Conservation (phyloP, 805 yeast genomes). For the Clavispora vitiphila region DNA sequence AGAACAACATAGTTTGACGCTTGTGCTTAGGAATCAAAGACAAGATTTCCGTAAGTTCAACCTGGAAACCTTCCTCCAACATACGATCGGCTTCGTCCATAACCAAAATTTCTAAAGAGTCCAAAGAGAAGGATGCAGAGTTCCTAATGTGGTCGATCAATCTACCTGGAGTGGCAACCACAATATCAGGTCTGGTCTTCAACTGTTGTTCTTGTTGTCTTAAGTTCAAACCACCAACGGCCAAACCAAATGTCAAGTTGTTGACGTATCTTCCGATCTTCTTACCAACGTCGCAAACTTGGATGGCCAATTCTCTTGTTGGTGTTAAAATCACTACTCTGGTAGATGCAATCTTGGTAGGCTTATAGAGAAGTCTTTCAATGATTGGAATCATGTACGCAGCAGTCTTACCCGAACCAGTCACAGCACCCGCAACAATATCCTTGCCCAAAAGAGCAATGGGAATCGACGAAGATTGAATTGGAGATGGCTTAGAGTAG, state of each 20-base stretch:
- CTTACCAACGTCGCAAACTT: constrained; percentile 89
- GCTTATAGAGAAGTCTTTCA: constrained; percentile 86
- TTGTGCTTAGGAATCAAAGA: constrained; percentile 75
- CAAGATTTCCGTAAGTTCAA: constrained; percentile 86
- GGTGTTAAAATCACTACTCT: constrained; percentile 91
- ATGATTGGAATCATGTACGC: constrained; percentile 95
- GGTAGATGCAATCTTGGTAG: constrained; percentile 79
- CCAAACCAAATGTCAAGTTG: constrained; percentile 82
- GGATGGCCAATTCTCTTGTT: constrained; percentile 96
- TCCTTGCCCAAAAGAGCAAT: constrained; percentile 91
- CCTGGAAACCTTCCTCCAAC: constrained; percentile 98
- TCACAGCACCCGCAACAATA: constrained; percentile 97
- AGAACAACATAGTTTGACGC: constrained; percentile 89
- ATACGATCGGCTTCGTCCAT: constrained; percentile 98
- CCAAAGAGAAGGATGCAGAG: constrained; percentile 88
- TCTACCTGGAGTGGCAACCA: constrained; percentile 98
- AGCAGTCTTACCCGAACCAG: constrained; percentile 99
- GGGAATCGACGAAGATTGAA: constrained; percentile 91
- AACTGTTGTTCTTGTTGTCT: constrained; percentile 95
- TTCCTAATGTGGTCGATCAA: constrained; percentile 94
- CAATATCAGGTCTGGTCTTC: constrained; percentile 89
- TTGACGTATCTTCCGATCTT: constrained; percentile 73
- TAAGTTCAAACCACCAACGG: constrained; percentile 96
- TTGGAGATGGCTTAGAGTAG: constrained; percentile 85
- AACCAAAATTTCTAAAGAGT: constrained; percentile 85